Conservation (phyloP, 352 stramenopile species). For the Phytophthora hibernalis region DNA sequence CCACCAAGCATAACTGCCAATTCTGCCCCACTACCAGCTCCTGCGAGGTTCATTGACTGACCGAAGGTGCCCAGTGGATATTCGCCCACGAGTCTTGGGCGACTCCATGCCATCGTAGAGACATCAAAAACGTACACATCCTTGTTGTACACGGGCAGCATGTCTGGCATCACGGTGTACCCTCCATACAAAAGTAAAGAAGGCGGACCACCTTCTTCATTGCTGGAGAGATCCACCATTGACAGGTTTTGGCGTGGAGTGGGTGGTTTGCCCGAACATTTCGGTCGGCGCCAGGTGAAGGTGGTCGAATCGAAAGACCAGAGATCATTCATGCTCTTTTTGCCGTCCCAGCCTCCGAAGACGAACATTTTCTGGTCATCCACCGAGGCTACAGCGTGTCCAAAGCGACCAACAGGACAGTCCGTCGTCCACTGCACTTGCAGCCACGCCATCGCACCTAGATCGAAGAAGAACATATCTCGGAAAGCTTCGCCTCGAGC, state of each 20-base stretch:
- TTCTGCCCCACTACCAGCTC: constrained; percentile 41
- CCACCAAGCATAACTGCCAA: constrained; percentile 73
- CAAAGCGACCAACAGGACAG: constrained; percentile 77
- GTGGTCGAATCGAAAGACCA: constrained; percentile 74
- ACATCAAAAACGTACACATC: constrained; percentile 77
- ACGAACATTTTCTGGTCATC: constrained; percentile 84
- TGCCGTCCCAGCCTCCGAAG: constrained; percentile 90
- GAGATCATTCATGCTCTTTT: constrained; percentile 77
- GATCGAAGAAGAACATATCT: constrained; percentile 92
- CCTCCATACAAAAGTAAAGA: constrained; percentile 83
- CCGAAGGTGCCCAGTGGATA: constrained; percentile 73
- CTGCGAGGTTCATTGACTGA: constrained; percentile 47
- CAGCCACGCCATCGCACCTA: constrained; percentile 83
- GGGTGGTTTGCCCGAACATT: constrained; percentile 67
- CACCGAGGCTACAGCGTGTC: constrained; percentile 64
- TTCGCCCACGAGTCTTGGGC: constrained; percentile 71
- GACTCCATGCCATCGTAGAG: constrained; percentile 63
- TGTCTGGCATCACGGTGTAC: constrained; percentile 58
- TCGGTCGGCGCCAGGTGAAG: constrained; percentile 81
- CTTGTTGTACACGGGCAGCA: constrained; percentile 77
- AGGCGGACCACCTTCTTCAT: constrained; percentile 18
- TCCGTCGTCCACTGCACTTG: constrained; percentile 89
- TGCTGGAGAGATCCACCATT: constrained; percentile 39
- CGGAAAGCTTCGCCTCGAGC: constrained; percentile 60
- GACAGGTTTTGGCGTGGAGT: constrained; percentile 80